Conservation (phyloP, 805 yeast genomes). For the Candida krabiensis region DNA sequence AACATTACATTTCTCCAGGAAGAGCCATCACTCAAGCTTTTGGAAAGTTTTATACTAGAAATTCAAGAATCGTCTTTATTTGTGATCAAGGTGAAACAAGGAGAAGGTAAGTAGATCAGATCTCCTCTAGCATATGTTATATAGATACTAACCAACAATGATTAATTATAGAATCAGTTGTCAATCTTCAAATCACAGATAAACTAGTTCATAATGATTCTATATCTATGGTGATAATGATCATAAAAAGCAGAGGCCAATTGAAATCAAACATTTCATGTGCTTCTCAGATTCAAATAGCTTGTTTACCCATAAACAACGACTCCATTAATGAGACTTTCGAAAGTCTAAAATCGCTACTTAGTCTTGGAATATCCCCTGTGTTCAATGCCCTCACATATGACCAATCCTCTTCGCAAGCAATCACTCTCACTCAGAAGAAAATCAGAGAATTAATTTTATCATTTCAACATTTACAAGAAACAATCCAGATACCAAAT, state of each 20-base stretch:
- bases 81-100: neutral
- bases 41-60: neutral
- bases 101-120: neutral
- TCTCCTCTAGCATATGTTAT: too few relatives aligned
- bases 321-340: conserved; percentile 12
- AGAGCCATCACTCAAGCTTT: neutral
- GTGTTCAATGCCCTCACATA: conserved; percentile 55
- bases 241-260: conserved; percentile 16
- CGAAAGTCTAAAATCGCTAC: conserved; percentile 56
- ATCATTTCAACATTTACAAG: conserved; percentile 67
- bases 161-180: too few relatives aligned
- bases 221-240: conserved; percentile 1
- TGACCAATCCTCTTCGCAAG: conserved; percentile 26
- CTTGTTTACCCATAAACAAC: conserved; percentile 8
- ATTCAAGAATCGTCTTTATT: neutral
- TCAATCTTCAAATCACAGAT: too few relatives aligned
- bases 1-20: neutral
- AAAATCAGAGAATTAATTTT: conserved; percentile 67
- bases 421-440: conserved; percentile 50
- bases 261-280: conserved; percentile 3
- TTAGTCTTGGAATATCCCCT: conserved; percentile 66
- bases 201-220: conserved; percentile 1
- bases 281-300: conserved; percentile 8
- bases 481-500: conserved; percentile 68
- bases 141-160: too few relatives aligned